Base-by-base conservation (phyloP, 1,139 yeast genomes). In the Pichia sp. region DNA sequence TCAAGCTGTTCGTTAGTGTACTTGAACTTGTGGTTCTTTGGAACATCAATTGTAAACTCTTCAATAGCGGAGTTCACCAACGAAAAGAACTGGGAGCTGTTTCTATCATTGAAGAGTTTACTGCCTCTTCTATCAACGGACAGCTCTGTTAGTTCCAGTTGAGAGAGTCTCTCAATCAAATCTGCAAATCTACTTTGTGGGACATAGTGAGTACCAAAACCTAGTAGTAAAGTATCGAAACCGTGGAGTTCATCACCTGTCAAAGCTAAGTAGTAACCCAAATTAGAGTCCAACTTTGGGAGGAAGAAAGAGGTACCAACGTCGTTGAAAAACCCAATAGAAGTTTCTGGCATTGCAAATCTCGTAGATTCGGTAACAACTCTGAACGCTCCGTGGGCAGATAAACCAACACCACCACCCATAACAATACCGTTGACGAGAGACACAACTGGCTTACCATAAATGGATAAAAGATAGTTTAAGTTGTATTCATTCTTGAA, bases 381-480 rank as follows among this genome's bases (percentile, higher is more conserved):
- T 55, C 98, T 74, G 67, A 88, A 88, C 3, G 96, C 94, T n/a
- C 88, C 83, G 60, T 93, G 97, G 29, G 85, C 80, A 0, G 91
- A 71, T 38, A 91, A 66, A 4, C 98, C 98, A 29, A 86, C 95
- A 50, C 98, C 98, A 37, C 98, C 98, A 39, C 98, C 98, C 96
- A 91, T 86, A 26, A 93, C 86, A 52, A 91, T 86, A 22, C 97
- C 97, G 55, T 91, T 81, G 78, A 84, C 81, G 30, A 87, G 55
- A 1, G 95, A 69, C 15, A 91, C 77, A 46, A 83, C 72, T 2
- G 98, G 97, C 63, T 87, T 91, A 41, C 79, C 68, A 55, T 75
- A 86, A 13, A 93, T 79, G 14, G 94, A 80, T 47, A 88, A 68
- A 39, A 80, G 66, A 53, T 80, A 85, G 63, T 91, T 80, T 54